Evolutionary conservation across 1,284 basidiomycete genomes (phyloP), one percentile per base, ranked within the genome.

Genomic region (Athelia sp.): DNA sequence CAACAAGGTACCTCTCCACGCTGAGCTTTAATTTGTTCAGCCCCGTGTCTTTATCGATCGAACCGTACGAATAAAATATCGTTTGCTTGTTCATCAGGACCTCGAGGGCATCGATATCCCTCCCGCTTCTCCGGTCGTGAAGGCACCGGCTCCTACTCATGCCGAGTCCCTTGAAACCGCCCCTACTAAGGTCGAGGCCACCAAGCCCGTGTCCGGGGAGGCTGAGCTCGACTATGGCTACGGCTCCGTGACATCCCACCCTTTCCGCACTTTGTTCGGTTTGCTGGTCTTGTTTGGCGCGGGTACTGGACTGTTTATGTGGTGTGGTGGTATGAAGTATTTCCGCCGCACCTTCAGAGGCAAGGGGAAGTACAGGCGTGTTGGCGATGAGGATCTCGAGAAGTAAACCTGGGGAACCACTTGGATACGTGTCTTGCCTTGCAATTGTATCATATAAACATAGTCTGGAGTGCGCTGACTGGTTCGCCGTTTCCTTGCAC

Each of bases 1-100:
- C 63, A 86, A 90, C 57, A 75, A 94, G 90, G 90, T 94, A 83
- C 93, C 91, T 74, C 71, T 90, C 63, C 91, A 83, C 62, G 84
- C 81, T 81, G 93, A 97, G 82, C 91, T 96, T 63, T 96, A 81
- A 83, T n/a, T 21, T 17, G 15, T 40, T 68, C 66, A 65, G 74
- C 73, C 68, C 62, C 58, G 60, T 57, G 61, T 71, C 59, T 72
- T 62, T 62, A 51, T 58, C 47, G 60, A 59, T 57, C 56, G 49
- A 55, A 52, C 66, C 63, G 67, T 75, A 67, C 72, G 67, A 79
- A 81, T 81, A 78, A 80, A 81, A 75, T 62, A 56, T 48, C 59
- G 62, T 62, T 67, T 67, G 57, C 58, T 65, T 65, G 60, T 55
- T 57, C 57, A 55, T 62, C 62, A 72, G 70, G 70, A 62, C 45